Conservation (phyloP, 129 eudicot species). For the Centaurea solstitialis region DNA sequence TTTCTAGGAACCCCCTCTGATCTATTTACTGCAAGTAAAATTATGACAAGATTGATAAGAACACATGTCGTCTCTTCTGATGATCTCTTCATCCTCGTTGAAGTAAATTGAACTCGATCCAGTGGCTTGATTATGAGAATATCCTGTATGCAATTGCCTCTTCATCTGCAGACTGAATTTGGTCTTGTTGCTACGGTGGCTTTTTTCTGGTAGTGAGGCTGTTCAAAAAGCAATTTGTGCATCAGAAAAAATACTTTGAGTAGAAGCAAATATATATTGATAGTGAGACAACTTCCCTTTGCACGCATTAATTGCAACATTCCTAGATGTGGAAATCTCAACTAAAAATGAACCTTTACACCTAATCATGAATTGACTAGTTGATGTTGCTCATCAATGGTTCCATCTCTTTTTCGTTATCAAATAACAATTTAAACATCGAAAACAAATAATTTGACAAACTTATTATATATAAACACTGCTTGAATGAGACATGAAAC, state of each 20-base stretch:
- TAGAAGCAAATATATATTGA: conserved; percentile 22
- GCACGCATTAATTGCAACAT: conserved; percentile 13
- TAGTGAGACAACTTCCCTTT: conserved; percentile 4
- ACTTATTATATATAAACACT: neutral
- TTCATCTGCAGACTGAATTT: conserved; percentile 19
- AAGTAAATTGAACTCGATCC: neutral
- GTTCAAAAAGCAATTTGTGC: conserved; percentile 24
- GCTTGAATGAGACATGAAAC: neutral
- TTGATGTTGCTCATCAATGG: neutral
- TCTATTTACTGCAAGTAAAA: conserved; percentile 35
- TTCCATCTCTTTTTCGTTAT: neutral
- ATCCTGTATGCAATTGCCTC: conserved; percentile 6
- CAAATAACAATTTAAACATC: conserved; percentile 7
- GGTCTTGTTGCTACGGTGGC: neutral
- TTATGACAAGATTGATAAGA: conserved; percentile 17
- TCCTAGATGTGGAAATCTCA: conserved; percentile 2
- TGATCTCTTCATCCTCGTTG: conserved; percentile 23
- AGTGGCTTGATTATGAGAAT: conserved; percentile 10
- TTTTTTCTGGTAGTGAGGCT: conserved; percentile 32
- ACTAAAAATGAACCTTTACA: neutral
- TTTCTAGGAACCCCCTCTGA: conserved; percentile 59
- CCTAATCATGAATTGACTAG: neutral
- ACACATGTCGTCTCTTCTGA: conserved; percentile 2
- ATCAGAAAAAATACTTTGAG: conserved; percentile 22
- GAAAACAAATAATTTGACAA: neutral